Percentiles rank a stretch among this genome's conserved stretches.
Evolutionary conservation across 257 asterid genomes (phyloP).

Genomic region (Asclepias syriaca): DNA sequence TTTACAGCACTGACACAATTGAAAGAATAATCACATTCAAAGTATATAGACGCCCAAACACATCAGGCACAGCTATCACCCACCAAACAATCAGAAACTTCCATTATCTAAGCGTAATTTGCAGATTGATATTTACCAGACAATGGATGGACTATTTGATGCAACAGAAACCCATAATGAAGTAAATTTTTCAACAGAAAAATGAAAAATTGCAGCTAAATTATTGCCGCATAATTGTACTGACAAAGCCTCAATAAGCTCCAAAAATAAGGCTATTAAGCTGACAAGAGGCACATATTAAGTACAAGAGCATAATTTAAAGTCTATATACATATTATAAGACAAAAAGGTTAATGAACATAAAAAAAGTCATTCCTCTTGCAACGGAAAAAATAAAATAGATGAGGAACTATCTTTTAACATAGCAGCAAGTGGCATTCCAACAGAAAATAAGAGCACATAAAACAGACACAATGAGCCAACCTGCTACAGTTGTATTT

Average conservation of each 20-base stretch:
- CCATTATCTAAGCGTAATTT: neutral
- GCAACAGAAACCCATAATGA: neutral
- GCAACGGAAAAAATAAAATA: neutral
- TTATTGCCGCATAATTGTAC: neutral
- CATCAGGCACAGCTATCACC: neutral
- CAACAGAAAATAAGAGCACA: neutral
- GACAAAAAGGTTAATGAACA: neutral
- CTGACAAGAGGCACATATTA: neutral
- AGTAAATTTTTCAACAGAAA: neutral
- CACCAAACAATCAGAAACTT: neutral
- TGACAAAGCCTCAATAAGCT: neutral
- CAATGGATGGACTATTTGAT: neutral
- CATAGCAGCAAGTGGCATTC: neutral
- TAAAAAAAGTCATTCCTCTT: neutral
- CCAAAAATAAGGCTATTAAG: neutral
- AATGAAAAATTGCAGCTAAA: neutral
- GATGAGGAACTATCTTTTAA: neutral
- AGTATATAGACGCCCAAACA: neutral
- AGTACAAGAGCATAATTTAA: neutral
- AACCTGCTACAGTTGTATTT: slow-evolving; percentile 80
- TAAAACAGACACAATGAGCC: slow-evolving; percentile 6
- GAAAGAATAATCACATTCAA: neutral
- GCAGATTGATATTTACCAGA: neutral
- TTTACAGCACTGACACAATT: neutral
- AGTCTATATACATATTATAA: neutral